Conservation (phyloP, 2,329 filamentous ascomycete genomes). For the Penicillium thymicola region DNA sequence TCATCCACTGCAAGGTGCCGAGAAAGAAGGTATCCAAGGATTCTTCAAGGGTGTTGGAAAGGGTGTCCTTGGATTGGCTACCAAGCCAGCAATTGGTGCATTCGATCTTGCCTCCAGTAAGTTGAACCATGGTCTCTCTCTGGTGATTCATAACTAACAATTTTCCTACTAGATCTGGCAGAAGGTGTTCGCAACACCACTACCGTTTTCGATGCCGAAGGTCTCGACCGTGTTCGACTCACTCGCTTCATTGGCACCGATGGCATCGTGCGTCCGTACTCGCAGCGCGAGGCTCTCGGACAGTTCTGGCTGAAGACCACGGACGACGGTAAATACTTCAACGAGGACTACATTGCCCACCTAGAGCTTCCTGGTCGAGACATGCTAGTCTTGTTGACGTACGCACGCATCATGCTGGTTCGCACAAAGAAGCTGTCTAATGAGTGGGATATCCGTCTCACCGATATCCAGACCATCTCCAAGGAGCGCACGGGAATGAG, state of each 20-base stretch:
- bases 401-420: slow-evolving; percentile 82
- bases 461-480: slow-evolving; percentile 92
- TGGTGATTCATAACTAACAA: neutral
- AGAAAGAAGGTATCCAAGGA: slow-evolving; percentile 87
- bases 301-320: slow-evolving; percentile 99
- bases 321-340: slow-evolving; percentile 96
- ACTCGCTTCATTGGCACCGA: slow-evolving; percentile 89
- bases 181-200: slow-evolving; percentile 98
- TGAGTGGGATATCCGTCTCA: slow-evolving; percentile 95
- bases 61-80: slow-evolving; percentile 87
- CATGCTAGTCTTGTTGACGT: slow-evolving; percentile 86
- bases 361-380: slow-evolving; percentile 86
- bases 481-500: slow-evolving; percentile 95
- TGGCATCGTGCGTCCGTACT: slow-evolving; percentile 91
- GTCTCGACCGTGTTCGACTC: slow-evolving; percentile 89
- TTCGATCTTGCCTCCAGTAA: slow-evolving; percentile 87
- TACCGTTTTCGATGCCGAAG: slow-evolving; percentile 92
- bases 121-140: neutral
- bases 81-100: slow-evolving; percentile 93
- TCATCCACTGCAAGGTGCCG: slow-evolving; percentile 91
- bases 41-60: slow-evolving; percentile 99
- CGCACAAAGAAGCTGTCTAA: slow-evolving; percentile 78
- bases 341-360: slow-evolving; percentile 95
- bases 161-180: slow-evolving; percentile 61
- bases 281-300: slow-evolving; percentile 87